Base-by-base conservation (phyloP, 345 rosid species). In the Eucalyptus curtisii region DNA sequence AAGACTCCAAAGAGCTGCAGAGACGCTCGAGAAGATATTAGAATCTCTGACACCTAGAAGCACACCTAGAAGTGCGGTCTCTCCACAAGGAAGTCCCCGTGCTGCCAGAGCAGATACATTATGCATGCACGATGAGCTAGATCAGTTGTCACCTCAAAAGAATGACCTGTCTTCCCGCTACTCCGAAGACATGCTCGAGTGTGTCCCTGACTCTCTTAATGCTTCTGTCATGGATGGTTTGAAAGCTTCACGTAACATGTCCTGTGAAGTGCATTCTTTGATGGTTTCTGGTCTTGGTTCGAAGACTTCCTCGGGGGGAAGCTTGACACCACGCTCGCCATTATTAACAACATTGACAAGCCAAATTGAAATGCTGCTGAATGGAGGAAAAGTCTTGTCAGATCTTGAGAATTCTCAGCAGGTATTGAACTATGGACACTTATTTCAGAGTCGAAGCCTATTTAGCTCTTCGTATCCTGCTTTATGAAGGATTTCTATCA, bases 261-360 rank as follows among this genome's bases (percentile, higher is more conserved):
- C 96, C 55, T 90, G 92, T 87, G 95, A 93, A 87, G 88, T 91
- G 53, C 93, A 87, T 88, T 90, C 92, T 30, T 49, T 49, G 84
- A 30, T 49, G 55, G 84, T 86, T 71, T 81, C 90, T 88, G 95
- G 94, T 92, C 79, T n/a, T 66, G 97, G 93, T 86, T 87, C 90
- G 31, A 95, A 92, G 88, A 87, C 91, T 31, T 92, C 95, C 27
- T 96, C 99, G 85, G 89, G 87, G 49, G 99, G 96, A 93, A 97
- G 98, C 94, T 93, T 94, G 93, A 98, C 99, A 55, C 99, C 99
- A 42, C 93, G 95, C 68, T 96, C 99, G 49, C 99, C 98, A 59
- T 92, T 95, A 89, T 88, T 94, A 93, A 95, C 96, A 45, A 97
- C 98, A 49, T 90, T 97, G 89, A 91, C 93, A 86, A 96, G 92